phyloP scores from a whole-genome alignment of 164 flowering plant genomes.

The Stephania yunnanensis region DNA sequence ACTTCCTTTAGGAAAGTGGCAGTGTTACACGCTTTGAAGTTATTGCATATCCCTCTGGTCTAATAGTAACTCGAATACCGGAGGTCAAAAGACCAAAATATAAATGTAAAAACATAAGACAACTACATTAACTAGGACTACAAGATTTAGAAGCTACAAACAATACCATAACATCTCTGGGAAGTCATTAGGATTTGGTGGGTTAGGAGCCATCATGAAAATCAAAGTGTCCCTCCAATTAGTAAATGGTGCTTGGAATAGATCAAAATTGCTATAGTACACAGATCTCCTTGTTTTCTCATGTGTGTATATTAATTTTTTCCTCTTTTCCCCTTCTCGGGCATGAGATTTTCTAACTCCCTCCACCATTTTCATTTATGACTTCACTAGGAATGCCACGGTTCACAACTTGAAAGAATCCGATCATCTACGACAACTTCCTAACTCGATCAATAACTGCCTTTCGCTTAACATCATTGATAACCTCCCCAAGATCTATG shows the following conservation, averaged over 20 bases:
- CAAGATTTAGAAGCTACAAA: background rate
- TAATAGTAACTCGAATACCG: no score
- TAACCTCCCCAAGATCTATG: conserved; percentile 14
- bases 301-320: background rate
- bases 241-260: background rate
- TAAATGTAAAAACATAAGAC: no score
- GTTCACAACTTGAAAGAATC: background rate
- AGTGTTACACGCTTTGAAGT: no score
- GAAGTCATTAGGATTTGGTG: background rate
- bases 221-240: background rate
- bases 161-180: background rate
- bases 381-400: background rate
- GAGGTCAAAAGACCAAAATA: background rate
- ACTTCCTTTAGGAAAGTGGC: no score
- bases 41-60: no score
- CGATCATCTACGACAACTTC: conserved; percentile 3
- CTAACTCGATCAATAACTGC: conserved; percentile 5
- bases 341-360: background rate
- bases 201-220: background rate
- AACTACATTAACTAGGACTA: no score
- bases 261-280: background rate
- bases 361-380: background rate
- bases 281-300: background rate
- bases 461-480: background rate
- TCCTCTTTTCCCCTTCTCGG: background rate